Conservation (phyloP, 129 eudicot genomes). For the Tagetes erecta region DNA sequence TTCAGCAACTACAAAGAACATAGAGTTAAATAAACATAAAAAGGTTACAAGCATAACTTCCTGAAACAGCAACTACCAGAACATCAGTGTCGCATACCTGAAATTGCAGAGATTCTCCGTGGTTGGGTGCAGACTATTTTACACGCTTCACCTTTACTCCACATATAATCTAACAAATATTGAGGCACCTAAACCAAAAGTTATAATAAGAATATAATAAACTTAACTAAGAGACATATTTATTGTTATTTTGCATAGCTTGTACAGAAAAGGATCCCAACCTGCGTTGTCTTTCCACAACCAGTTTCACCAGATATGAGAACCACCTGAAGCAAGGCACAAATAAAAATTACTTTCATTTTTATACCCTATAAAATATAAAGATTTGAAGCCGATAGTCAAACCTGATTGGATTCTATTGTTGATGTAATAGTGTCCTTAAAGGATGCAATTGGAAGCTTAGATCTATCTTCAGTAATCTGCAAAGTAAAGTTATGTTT, state of each 20-base stretch:
- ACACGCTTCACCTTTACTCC: conserved; percentile 86
- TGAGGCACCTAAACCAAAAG: conserved; percentile 73
- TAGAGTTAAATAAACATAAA: conserved; percentile 17
- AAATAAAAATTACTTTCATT: background rate
- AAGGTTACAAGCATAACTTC: conserved; percentile 11
- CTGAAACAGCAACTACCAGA: background rate
- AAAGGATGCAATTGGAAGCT: conserved; percentile 91
- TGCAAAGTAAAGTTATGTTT: conserved; percentile 29
- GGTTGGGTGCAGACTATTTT: conserved; percentile 95
- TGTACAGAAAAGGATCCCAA: conserved; percentile 27
- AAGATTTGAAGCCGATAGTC: conserved; percentile 6
- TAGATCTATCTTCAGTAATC: conserved; percentile 66
- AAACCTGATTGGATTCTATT: conserved; percentile 77
- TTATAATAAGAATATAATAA: background rate
- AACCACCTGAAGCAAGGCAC: conserved; percentile 58
- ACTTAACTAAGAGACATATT: background rate
- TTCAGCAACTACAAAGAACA: conserved; percentile 71
- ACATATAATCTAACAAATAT: conserved; percentile 70
- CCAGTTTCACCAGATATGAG: conserved; percentile 98
- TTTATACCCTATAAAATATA: conserved; percentile 7
- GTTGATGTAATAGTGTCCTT: conserved; percentile 67
- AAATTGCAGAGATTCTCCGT: conserved; percentile 87
- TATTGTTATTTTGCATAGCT: conserved; percentile 16
- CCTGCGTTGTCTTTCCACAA: conserved; percentile 99
- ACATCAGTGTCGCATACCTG: conserved; percentile 48